Base-by-base conservation (phyloP, 1,284 basidiomycete genomes). In the Ceratobasidium sp. region DNA sequence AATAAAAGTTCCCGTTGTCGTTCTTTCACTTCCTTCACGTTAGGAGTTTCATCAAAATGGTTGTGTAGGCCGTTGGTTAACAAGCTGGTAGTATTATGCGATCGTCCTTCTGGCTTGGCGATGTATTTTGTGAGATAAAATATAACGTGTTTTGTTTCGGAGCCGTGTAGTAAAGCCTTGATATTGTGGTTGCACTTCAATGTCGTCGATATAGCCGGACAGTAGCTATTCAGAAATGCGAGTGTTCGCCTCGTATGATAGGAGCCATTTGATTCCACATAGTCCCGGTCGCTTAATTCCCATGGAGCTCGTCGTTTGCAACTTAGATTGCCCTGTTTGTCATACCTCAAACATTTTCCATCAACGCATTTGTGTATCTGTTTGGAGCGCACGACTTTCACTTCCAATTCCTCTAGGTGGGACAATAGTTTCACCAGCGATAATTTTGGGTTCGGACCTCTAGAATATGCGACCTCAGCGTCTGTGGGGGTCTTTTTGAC, bases 241-340 rank as follows among this genome's bases (percentile, higher is more conserved):
- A 77, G 79, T 8, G 75, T 2, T 5, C 81, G 56, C 17, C 36
- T 59, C 15, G 63, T 65, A 3, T 33, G 45, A n/a, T 50, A 50
- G 2, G 45, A 33, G 2, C 63, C 63, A 9, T 48, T 19, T 1
- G 15, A 78, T 1, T 73, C 41, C 0, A 85, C 78, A 36, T 56
- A 79, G n/a, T 78, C 79, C 8, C 78, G 67, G 0, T 72, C 51
- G 1, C 80, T 75, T 0, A 78, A 19, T 31, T 67, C 36, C 31
- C 79, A 86, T 8, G 85, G 85, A 7, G 83, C 83, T 0, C 80
- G 45, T 3, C 84, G 59, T 75, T 85, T 86, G 75, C 84, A 85
- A 6, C 54, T 63, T 1, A 75, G 53, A 2, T 53, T 31, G 0
- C 79, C 81, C 14, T 80, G 78, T 63, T 78, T 74, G 8, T 77